Base-by-base conservation (phyloP, 1,284 basidiomycete genomes). In the Sporisorium reilianum region DNA sequence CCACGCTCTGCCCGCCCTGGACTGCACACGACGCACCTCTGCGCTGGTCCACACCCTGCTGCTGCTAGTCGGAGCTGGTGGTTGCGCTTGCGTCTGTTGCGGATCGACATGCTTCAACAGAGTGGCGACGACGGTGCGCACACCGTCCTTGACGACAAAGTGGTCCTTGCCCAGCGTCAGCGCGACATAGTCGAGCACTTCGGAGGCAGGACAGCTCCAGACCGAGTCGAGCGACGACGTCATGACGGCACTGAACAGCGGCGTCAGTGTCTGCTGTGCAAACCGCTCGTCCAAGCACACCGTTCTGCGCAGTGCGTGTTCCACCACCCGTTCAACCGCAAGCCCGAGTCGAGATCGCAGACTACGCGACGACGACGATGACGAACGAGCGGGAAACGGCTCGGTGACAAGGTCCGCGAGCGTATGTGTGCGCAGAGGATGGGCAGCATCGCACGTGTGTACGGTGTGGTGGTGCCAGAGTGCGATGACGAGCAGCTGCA, bases 121-220 rank as follows among this genome's bases (percentile, higher is more conserved):
- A 0, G 56, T 55, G 18, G 54, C 41, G 14, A 81, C 82, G 7
- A 82, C 83, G 5, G 51, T 59, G 12, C 71, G 62, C 0, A 85
- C 83, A 11, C 84, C 84, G 7, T 76, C 77, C 18, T 61, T 64
- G 23, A 84, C 83, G 2, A 75, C 75, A 44, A 70, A 84, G 45
- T 85, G 83, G 34, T 70, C 59, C 25, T 65, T 53, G 3, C 76
- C 67, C 28, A 85, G 79, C 0, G 82, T 84, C 26, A 68, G 51
- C 1, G 80, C 81, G 25, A 84, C 66, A 26, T 85, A 85, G 14
- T 83, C 75, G 26, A 85, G 68, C 32, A 84, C 62, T 38, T 83
- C 82, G 9, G 77, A 64, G 0, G 78, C 79, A 0, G 84, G 84
- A 32, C 72, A 66, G 5, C 57, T 18, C 50, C 62, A 55, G 0